Base-by-base conservation (phyloP, 2,329 filamentous ascomycete genomes). In the Pochonia chlamydosporia region DNA sequence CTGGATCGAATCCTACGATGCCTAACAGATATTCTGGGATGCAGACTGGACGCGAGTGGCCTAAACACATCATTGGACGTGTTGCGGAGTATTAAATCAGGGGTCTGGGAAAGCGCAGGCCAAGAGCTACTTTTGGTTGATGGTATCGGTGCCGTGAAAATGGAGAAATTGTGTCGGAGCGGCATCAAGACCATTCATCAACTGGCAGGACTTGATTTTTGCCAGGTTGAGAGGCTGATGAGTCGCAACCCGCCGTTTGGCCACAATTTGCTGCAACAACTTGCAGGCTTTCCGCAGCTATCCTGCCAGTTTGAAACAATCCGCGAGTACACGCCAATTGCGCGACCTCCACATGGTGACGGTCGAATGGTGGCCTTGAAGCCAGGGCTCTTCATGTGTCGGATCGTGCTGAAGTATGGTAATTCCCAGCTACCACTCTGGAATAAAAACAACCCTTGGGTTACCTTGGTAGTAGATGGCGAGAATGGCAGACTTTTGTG, bases 201-300 rank as follows among this genome's bases (percentile, higher is more conserved):
- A n/a, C 70, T 99, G 11, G 79, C 84, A 14, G 67, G 64, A 6
- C 74, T 81, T 13, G 84, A 92, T 30, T 73, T 84, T 23, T 78
- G 82, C 45, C 77, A 81, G 23, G 88, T 99, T 44, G 92, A 97
- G 57, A 77, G 82, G 41, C 68, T 89, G 21, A 64, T 95, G 40
- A 85, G 82, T 52, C 84, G 85, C 46, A 89, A 95, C 54, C 88
- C 90, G 0, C 89, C 92, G 0, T 96, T 87, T 59, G 93, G 92
- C 0, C 75, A 79, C 39, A 84, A 84, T 36, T 61, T 95, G 36
- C 68, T 87, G 13, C 78, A 81, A 11, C 71, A 73, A 18, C 65
- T 93, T 9, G 77, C 76, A 2, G 73, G 75, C 0, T 97, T 96
- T 56, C 93, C 93, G 11, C 62, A 64, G 3, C 58, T 84, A 16